These are phyloP conservation scores for Peronospora destructor DNA, from an alignment of 352 stramenopile species.

Conservation along the genomic window DNA sequence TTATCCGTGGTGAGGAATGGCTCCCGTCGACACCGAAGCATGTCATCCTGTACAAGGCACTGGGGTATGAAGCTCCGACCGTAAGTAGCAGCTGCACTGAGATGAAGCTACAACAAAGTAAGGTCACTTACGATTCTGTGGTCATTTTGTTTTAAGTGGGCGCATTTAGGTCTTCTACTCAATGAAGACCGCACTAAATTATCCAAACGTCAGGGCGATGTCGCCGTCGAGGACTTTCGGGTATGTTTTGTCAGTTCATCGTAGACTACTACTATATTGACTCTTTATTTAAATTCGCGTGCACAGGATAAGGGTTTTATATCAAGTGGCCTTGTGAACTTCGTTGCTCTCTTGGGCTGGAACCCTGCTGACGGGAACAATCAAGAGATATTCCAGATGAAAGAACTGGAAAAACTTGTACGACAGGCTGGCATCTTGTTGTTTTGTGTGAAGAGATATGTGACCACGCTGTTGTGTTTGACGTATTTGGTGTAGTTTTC, in stretches of 20 bases:
- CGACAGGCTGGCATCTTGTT: neutral
- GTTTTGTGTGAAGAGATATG: neutral
- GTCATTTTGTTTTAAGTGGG: conserved; percentile 46
- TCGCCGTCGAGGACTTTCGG: conserved; percentile 95
- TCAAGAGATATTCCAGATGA: conserved; percentile 94
- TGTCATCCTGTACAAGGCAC: conserved; percentile 84
- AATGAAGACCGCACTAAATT: conserved; percentile 97
- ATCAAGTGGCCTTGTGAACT: conserved; percentile 95
- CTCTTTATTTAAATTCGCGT: neutral
- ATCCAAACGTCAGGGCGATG: conserved; percentile 97
- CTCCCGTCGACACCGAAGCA: conserved; percentile 89
- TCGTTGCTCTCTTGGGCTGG: conserved; percentile 96
- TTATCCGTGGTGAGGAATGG: conserved; percentile 96
- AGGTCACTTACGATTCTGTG: conserved; percentile 2
- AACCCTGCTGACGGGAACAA: conserved; percentile 92
- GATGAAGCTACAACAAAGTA: neutral
- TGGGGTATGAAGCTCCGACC: conserved; percentile 65
- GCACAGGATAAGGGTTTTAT: conserved; percentile 91
- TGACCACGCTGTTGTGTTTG: neutral
- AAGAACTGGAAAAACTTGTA: conserved; percentile 83
- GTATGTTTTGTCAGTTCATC: conserved; percentile 28
- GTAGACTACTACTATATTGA: neutral
- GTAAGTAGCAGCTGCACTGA: conserved; percentile 22
- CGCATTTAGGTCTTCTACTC: conserved; percentile 90
- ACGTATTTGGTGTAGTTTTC: conserved; percentile 48